A percentile compares a stretch with the other conserved stretches of the same genome.
Evolutionary conservation across 2,329 filamentous ascomycete genomes (phyloP).

Genomic region (Aspergillus terreus): DNA sequence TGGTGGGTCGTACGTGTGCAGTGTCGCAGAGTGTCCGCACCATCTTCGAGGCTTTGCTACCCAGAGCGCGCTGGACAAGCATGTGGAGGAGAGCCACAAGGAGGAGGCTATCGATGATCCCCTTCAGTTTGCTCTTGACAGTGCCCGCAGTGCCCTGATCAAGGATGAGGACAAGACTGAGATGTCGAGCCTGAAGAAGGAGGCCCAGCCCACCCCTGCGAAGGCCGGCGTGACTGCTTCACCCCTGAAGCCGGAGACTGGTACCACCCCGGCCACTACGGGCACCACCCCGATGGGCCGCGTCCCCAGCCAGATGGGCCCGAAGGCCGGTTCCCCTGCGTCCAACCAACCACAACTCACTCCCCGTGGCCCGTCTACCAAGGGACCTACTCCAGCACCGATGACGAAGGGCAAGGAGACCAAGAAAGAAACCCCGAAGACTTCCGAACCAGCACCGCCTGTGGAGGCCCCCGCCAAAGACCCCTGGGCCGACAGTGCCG

Average conservation of each 20-base stretch:
- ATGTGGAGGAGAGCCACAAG: slow-evolving; percentile 52
- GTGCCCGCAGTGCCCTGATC: slow-evolving; percentile 49
- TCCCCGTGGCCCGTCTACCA: slow-evolving; percentile 24
- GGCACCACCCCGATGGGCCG: slow-evolving; percentile 32
- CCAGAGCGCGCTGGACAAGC: slow-evolving; percentile 52
- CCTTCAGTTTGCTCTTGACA: slow-evolving; percentile 54
- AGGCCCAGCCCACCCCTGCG: slow-evolving; percentile 8
- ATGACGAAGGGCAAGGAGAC: slow-evolving; percentile 23
- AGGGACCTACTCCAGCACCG: slow-evolving; percentile 16
- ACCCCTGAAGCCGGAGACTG: slow-evolving; percentile 25
- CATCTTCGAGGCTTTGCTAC: slow-evolving; percentile 53
- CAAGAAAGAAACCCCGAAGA: slow-evolving; percentile 24
- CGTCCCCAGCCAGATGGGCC: slow-evolving; percentile 28
- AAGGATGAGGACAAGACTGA: slow-evolving; percentile 39
- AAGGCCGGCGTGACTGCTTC: slow-evolving; percentile 19
- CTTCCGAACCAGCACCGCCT: slow-evolving; percentile 13
- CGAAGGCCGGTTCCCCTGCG: slow-evolving; percentile 31
- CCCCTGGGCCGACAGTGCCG: slow-evolving; percentile 35
- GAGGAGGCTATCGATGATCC: slow-evolving; percentile 51
- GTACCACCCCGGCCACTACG: slow-evolving; percentile 26
- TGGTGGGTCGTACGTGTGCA: slow-evolving; percentile 51
- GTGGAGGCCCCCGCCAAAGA: slow-evolving; percentile 22
- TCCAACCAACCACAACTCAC: slow-evolving; percentile 30
- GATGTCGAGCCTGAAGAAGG: slow-evolving; percentile 17
- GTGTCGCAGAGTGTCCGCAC: slow-evolving; percentile 50